These are phyloP conservation scores for Bisporella sp. DNA, from an alignment of 2,329 filamentous ascomycete genomes.

Conservation along the genomic window DNA sequence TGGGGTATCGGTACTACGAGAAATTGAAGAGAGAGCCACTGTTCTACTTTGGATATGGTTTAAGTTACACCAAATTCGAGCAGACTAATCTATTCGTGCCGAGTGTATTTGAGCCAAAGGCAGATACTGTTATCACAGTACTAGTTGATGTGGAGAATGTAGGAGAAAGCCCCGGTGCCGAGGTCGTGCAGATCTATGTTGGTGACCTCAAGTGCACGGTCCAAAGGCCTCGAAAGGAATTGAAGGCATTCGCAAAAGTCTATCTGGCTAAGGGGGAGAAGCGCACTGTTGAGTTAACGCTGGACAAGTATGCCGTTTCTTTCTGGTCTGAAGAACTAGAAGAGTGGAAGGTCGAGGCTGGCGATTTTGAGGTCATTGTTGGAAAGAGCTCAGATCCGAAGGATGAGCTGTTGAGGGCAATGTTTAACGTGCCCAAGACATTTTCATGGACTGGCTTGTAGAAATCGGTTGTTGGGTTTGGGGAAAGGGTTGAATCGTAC, in stretches of 20 bases:
- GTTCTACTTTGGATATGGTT: slow-evolving; percentile 55
- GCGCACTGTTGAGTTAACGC: not conserved
- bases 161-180: not conserved
- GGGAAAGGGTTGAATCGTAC: too few species aligned
- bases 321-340: not conserved
- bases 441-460: not conserved
- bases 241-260: not conserved
- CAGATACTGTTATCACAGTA: not conserved
- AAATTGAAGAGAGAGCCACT: slow-evolving; percentile 44
- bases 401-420: not conserved
- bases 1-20: slow-evolving; percentile 58
- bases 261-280: not conserved
- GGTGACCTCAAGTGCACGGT: not conserved
- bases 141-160: not conserved
- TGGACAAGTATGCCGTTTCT: not conserved
- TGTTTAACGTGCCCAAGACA: not conserved
- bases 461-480: not conserved
- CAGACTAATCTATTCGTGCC: not conserved
- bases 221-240: not conserved
- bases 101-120: not conserved
- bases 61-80: not conserved
- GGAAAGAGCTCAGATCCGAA: not conserved
- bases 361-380: not conserved
- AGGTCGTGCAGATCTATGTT: not conserved
- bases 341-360: not conserved